Evolutionary conservation across 345 rosid genomes (phyloP), one percentile per base, ranked within the genome.

Genomic region (Atalantia buxifolia): DNA sequence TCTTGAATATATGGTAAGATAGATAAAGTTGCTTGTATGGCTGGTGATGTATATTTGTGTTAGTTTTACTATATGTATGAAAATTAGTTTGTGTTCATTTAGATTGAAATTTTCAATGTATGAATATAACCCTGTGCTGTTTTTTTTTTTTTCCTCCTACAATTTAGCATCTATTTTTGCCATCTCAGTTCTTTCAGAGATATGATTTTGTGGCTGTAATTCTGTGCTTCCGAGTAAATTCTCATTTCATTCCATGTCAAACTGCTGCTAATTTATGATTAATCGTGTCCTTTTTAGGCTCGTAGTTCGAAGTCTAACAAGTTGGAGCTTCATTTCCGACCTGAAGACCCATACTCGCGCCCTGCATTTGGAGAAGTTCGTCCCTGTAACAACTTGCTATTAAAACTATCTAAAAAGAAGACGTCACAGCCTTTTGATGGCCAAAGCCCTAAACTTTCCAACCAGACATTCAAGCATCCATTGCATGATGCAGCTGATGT

Each of bases 331-430:
- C 84, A 73, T 77, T 95, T 93, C 81, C 98, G 97, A 35, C 99
- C 99, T 3, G 94, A 93, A 74, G 99, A 95, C 77, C 98, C 97
- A 1, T 90, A 86, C 75, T 92, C 95, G 16, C 97, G 88, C 85
- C 98, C 98, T 74, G 85, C 90, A 3, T 87, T 80, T 83, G 99
- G 97, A 50, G 89, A 88, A 81, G 90, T 84, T 79, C 90, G 83
- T 78, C 81, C 78, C 65, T 92, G 81, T 73, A 90, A 78, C 66
- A 85, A 69, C 76, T 88, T 93, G 28, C 83, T 93, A 45, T 76
- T 95, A 35, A 93, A 79, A 79, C 85, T 93, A 63, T 87, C 88
- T 42, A 92, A 86, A 75, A 87, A 75, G 72, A 84, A 82, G 80
- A 16, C 22, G 2, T 18, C 57, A 53, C 57, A 53, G 22, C 59